Percentiles rank a stretch among this genome's conserved stretches.
Evolutionary conservation across 495 filamentous ascomycete species (phyloP).

Genomic region (Corynascus novoguineensis): DNA sequence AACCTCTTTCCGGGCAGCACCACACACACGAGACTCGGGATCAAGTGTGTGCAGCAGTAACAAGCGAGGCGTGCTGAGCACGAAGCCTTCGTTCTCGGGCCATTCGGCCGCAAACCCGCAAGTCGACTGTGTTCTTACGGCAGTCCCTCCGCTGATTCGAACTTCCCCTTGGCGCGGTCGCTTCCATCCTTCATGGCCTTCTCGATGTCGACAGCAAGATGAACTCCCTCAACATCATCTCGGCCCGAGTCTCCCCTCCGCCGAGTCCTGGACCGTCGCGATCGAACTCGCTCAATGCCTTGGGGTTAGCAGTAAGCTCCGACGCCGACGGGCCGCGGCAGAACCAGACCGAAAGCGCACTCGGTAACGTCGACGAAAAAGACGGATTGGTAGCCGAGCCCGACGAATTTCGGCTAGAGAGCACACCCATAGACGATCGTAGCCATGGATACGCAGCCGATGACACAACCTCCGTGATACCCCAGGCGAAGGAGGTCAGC

Average conservation of each 20-base stretch:
- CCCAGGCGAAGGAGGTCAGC: conserved; percentile 34
- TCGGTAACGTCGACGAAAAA: conserved; percentile 35
- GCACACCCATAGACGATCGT: conserved; percentile 15
- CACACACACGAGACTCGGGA: not conserved
- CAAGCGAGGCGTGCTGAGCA: conserved; percentile 4
- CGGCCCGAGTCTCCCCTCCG: conserved; percentile 65
- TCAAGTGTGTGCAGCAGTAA: not conserved
- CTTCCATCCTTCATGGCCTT: conserved; percentile 33
- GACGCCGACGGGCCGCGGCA: conserved; percentile 34
- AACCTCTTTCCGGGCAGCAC: not conserved
- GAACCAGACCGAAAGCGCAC: conserved; percentile 30
- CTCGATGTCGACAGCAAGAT: conserved; percentile 54
- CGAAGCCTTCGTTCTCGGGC: conserved; percentile 7
- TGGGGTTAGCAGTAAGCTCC: conserved; percentile 41
- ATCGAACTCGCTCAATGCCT: conserved; percentile 60
- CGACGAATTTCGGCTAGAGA: conserved; percentile 20
- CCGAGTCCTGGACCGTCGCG: conserved; percentile 54
- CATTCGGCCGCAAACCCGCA: conserved; percentile 3
- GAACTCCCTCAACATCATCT: conserved; percentile 97
- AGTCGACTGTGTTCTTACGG: not conserved
- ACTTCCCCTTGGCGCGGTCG: conserved; percentile 18
- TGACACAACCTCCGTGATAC: conserved; percentile 65
- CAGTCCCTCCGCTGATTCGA: conserved; percentile 4
- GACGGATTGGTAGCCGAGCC: conserved; percentile 27
- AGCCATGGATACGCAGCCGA: conserved; percentile 32